These are phyloP conservation scores for Mediolabrus comicus DNA, from an alignment of 108 stramenopile species.

Conservation along the genomic window DNA sequence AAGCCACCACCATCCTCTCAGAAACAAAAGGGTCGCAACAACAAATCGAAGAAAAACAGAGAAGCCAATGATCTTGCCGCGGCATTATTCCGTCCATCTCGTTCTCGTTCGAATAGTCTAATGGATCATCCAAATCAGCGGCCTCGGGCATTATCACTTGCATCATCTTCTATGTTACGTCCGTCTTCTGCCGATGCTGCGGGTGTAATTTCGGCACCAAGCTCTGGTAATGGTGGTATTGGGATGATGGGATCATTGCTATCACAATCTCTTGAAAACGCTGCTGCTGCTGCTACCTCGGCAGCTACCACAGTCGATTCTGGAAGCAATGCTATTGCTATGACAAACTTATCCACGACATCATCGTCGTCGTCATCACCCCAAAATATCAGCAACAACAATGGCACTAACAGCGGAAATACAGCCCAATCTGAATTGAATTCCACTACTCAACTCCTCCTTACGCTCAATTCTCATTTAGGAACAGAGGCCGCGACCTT, in stretches of 20 bases:
- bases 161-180: neutral
- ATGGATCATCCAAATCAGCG: conserved; percentile 11
- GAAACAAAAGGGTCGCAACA: neutral
- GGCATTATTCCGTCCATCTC: conserved; percentile 14
- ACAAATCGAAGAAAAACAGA: conserved; percentile 22
- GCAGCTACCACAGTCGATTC: too few relatives aligned
- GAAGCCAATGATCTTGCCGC: conserved; percentile 38
- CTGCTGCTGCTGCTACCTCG: neutral
- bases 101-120: conserved; percentile 31
- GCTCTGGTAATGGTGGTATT: neutral
- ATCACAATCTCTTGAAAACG: neutral
- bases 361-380: conserved; percentile 1
- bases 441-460: conserved; percentile 64
- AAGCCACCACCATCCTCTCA: conserved; percentile 15
- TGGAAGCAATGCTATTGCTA: neutral
- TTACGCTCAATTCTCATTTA: conserved; percentile 63
- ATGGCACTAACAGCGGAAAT: neutral
- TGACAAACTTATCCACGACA: neutral
- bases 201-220: neutral
- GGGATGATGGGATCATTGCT: neutral
- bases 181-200: conserved; percentile 8
- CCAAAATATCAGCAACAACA: neutral
- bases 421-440: conserved; percentile 13
- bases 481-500: conserved; percentile 55
- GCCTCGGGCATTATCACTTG: conserved; percentile 7